Percentiles rank a stretch among this genome's conserved stretches.
phyloP scores from a whole-genome alignment of 345 rosid species.

The Lepidium sativum region DNA sequence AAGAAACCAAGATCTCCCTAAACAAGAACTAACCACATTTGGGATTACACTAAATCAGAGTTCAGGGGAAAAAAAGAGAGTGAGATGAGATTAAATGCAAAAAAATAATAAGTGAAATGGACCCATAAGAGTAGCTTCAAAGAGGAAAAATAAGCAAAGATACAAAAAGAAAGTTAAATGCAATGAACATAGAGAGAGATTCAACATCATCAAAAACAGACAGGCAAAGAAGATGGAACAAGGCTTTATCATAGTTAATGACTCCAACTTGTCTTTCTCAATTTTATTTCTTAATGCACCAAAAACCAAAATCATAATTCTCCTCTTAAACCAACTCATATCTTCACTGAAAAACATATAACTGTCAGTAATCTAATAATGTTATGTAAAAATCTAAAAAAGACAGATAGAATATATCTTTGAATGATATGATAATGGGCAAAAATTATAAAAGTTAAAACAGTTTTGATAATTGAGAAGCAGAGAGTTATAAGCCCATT shows the following conservation, averaged over 20 bases:
- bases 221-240: conserved; percentile 22
- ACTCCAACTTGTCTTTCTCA: conserved; percentile 18
- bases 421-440: conserved; percentile 20
- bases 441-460: not conserved
- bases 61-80: conserved; percentile 12
- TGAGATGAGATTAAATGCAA: conserved; percentile 8
- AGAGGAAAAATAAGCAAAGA: conserved; percentile 2
- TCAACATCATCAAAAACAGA: conserved; percentile 16
- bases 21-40: not conserved
- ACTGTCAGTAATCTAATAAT: conserved; percentile 21
- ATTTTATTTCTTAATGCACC: not conserved
- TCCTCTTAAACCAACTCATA: not conserved
- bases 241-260: conserved; percentile 27
- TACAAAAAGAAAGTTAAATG: conserved; percentile 10
- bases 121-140: conserved; percentile 13
- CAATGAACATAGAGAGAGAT: conserved; percentile 18
- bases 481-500: conserved; percentile 20
- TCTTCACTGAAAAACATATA: conserved; percentile 7
- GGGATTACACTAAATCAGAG: not conserved
- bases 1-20: not conserved
- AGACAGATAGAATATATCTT: conserved; percentile 16
- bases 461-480: conserved; percentile 19
- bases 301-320: not conserved
- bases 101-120: conserved; percentile 1
- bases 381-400: conserved; percentile 9